phyloP scores from a whole-genome alignment of 495 filamentous ascomycete genomes.

The Aspergillus bertholletiae region DNA sequence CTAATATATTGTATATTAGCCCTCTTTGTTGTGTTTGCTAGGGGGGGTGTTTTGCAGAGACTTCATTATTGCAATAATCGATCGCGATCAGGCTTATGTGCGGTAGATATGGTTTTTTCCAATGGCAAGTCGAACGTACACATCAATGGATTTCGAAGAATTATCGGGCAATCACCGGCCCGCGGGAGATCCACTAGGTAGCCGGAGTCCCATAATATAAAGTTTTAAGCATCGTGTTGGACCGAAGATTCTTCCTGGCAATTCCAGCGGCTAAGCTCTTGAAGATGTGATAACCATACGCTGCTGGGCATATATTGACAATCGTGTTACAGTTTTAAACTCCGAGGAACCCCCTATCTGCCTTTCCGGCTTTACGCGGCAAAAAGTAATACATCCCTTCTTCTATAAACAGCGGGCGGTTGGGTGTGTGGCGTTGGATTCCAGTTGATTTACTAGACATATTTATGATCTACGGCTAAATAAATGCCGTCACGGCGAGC shows the following conservation, averaged over 20 bases:
- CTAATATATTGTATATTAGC: neutral
- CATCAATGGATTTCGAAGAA: neutral
- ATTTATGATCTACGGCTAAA: neutral
- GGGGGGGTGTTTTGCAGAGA: neutral
- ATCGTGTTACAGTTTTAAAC: neutral
- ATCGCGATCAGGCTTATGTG: neutral
- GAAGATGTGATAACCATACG: neutral
- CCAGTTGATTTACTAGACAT: neutral
- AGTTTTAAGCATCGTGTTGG: neutral
- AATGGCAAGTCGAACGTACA: neutral
- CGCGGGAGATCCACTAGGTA: neutral
- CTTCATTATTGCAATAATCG: neutral
- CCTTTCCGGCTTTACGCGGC: neutral
- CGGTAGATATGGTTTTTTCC: neutral
- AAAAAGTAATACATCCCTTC: neutral
- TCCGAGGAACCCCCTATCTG: neutral
- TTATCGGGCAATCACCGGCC: neutral
- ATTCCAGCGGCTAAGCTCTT: neutral
- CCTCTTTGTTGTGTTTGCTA: neutral
- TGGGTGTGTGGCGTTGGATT: neutral
- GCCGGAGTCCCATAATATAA: neutral
- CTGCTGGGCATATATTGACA: neutral
- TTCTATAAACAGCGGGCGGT: neutral
- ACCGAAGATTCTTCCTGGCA: neutral
- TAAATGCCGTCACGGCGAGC: neutral